Percentiles rank a stretch among this genome's conserved stretches.
Evolutionary conservation across 73 alveolate species (phyloP).

Genomic region (Stentor coeruleus): DNA sequence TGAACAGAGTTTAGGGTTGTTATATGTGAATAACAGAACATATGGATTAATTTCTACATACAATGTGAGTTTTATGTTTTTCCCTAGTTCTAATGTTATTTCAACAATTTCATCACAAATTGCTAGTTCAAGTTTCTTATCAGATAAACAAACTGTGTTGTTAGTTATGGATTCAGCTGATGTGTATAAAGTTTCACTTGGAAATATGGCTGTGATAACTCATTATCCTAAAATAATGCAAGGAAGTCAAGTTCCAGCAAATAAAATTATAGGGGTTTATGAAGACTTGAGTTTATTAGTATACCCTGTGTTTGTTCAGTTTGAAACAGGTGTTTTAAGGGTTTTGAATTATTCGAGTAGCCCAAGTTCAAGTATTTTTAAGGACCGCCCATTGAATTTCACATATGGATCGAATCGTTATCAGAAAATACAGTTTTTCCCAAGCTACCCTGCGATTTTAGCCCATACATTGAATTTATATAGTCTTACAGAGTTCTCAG

Average conservation of each 20-base stretch:
- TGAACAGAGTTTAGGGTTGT: too few relatives aligned
- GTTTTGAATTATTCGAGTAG: neutral
- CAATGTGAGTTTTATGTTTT: neutral
- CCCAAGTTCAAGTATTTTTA: neutral
- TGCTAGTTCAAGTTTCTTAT: neutral
- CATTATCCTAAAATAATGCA: neutral
- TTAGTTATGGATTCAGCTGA: neutral
- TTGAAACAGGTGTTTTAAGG: neutral
- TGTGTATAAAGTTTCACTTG: neutral
- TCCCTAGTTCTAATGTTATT: neutral
- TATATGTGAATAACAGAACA: too few relatives aligned
- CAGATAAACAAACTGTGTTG: neutral
- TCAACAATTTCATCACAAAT: neutral
- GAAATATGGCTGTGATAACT: neutral
- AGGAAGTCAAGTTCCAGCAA: neutral
- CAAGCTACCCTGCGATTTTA: neutral
- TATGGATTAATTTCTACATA: too few relatives aligned
- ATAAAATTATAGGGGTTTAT: neutral
- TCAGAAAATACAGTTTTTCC: neutral
- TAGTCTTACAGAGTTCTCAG: neutral
- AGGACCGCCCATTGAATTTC: neutral
- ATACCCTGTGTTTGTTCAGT: neutral
- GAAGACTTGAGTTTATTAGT: neutral
- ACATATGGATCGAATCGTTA: too few relatives aligned
- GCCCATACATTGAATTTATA: neutral